These are phyloP conservation scores for Fusarium torreyae DNA, from an alignment of 2,329 filamentous ascomycete species.

Conservation along the genomic window DNA sequence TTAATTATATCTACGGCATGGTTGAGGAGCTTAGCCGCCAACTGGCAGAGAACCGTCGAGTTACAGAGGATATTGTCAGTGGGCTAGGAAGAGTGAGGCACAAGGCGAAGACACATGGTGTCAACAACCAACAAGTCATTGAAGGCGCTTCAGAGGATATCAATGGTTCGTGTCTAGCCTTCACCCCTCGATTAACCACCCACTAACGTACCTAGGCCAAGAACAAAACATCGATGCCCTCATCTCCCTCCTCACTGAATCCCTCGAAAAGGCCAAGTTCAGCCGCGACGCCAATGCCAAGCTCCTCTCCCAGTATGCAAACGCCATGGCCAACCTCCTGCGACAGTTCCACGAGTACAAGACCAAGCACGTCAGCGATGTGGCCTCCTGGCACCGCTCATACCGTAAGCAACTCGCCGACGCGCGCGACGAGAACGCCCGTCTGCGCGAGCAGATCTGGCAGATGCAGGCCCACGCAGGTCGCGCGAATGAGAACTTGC, in stretches of 20 bases:
- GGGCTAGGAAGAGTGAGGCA: constrained; percentile 74
- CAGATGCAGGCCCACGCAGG: constrained; percentile 75
- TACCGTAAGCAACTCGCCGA: constrained; percentile 77
- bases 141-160: constrained; percentile 69
- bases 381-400: constrained; percentile 75
- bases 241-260: constrained; percentile 72
- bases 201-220: constrained; percentile 61
- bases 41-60: constrained; percentile 72
- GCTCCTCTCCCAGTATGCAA: constrained; percentile 71
- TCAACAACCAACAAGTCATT: constrained; percentile 73
- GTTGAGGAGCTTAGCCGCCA: constrained; percentile 77
- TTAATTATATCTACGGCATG: constrained; percentile 78
- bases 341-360: constrained; percentile 78
- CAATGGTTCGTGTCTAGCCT: constrained; percentile 61
- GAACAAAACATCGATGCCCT: constrained; percentile 73
- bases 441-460: constrained; percentile 76
- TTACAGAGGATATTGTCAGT: constrained; percentile 75
- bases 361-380: constrained; percentile 72
- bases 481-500: constrained; percentile 70
- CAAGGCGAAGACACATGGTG: constrained; percentile 65
- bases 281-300: constrained; percentile 73
- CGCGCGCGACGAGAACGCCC: constrained; percentile 74
- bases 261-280: constrained; percentile 73
- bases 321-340: constrained; percentile 70
- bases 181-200: neutral